Evolutionary conservation across 2,329 filamentous ascomycete species (phyloP).

Genomic region (Sarocladium brachiariae): DNA sequence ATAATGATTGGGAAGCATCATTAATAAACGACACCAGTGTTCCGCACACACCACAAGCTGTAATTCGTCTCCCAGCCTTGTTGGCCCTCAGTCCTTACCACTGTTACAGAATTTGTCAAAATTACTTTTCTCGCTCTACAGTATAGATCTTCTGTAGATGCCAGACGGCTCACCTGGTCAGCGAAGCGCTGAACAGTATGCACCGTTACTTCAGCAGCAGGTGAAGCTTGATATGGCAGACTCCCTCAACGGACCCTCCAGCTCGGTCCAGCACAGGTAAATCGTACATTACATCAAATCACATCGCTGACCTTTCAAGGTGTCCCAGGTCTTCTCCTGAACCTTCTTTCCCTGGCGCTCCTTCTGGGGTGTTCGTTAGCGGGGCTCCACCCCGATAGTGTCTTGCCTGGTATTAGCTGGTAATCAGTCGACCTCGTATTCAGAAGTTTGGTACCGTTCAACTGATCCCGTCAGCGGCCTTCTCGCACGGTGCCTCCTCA

Average conservation of each 20-base stretch:
- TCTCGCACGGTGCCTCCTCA: neutral
- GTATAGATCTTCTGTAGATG: too few species aligned
- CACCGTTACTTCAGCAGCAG: too few species aligned
- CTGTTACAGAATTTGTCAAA: too few species aligned
- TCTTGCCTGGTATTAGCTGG: neutral
- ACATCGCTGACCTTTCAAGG: neutral
- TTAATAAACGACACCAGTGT: too few species aligned
- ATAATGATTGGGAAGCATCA: too few species aligned
- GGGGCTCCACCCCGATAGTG: neutral
- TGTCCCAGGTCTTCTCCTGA: neutral
- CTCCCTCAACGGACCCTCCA: neutral
- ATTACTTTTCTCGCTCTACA: too few species aligned
- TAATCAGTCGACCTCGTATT: conserved; percentile 5
- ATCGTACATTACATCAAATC: neutral
- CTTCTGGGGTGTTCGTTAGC: neutral
- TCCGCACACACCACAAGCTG: too few species aligned
- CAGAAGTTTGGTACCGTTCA: neutral
- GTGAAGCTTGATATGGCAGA: neutral
- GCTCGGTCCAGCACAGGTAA: neutral
- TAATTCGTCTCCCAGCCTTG: too few species aligned
- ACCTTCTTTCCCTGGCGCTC: conserved; percentile 4
- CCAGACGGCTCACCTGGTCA: too few species aligned
- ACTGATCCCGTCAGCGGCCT: neutral
- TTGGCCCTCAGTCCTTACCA: too few species aligned
- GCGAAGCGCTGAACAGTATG: too few species aligned